Conservation (phyloP, 495 filamentous ascomycete species). For the Thermochaetoides thermophila region DNA sequence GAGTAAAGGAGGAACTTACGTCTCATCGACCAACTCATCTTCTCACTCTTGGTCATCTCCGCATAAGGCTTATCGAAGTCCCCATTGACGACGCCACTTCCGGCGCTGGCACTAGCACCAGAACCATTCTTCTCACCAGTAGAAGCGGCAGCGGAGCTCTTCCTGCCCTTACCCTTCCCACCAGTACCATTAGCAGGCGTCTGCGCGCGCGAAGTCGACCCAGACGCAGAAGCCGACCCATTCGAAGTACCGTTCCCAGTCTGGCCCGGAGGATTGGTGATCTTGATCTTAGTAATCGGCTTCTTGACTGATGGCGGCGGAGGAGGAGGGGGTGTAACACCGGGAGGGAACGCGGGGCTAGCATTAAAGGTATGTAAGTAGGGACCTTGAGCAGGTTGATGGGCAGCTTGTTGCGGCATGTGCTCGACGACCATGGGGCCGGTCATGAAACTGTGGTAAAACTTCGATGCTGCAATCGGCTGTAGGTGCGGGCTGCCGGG, state of each 20-base stretch:
- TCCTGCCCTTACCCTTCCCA: constrained; percentile 7
- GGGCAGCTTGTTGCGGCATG: no score
- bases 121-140: not conserved
- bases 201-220: constrained; percentile 7
- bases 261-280: no score
- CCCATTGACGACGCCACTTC: not conserved
- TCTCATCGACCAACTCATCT: constrained; percentile 38
- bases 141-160: not conserved
- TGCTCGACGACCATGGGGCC: not conserved
- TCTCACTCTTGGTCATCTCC: constrained; percentile 38
- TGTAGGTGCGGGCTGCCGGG: constrained; percentile 7
- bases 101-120: constrained; percentile 1
- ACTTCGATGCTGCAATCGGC: constrained; percentile 11
- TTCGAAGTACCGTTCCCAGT: no score
- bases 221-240: constrained; percentile 2
- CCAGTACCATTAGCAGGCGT: constrained; percentile 11
- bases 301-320: constrained; percentile 17
- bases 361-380: constrained; percentile 20
- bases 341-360: constrained; percentile 8
- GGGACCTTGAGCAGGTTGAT: no score
- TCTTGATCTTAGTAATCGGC: constrained; percentile 18
- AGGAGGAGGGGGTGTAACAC: constrained; percentile 9
- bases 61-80: constrained; percentile 28
- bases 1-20: constrained; percentile 16
- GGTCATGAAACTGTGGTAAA: constrained; percentile 8